Conservation (phyloP, 2,329 filamentous ascomycete genomes). For the Pezicula neosporulosa region DNA sequence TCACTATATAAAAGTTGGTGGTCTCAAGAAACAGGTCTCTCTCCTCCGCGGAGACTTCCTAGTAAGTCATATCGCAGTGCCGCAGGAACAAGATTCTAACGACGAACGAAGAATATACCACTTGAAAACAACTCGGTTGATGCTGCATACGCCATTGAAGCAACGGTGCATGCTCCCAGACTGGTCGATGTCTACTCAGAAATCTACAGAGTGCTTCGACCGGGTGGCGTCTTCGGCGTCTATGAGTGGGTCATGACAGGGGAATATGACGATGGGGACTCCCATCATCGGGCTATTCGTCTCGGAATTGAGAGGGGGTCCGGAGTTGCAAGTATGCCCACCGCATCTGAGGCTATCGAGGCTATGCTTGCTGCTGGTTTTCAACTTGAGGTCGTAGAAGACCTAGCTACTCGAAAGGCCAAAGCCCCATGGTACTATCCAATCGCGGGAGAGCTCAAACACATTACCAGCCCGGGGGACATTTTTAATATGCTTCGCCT, state of each 20-base stretch:
- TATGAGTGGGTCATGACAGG: conserved; percentile 99
- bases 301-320: conserved; percentile 96
- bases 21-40: conserved; percentile 72
- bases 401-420: conserved; percentile 73
- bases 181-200: conserved; percentile 91
- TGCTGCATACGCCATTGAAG: conserved; percentile 95
- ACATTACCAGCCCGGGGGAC: conserved; percentile 76
- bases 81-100: too few species aligned
- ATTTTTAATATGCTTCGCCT: conserved; percentile 82
- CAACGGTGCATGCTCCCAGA: conserved; percentile 88
- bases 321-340: conserved; percentile 98
- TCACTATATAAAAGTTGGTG: conserved; percentile 79
- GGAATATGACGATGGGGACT: conserved; percentile 85
- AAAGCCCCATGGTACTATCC: conserved; percentile 92
- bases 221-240: conserved; percentile 91
- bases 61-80: too few species aligned
- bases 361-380: conserved; percentile 91
- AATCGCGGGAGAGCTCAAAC: conserved; percentile 77
- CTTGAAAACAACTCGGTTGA: conserved; percentile 92
- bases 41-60: conserved; percentile 98
- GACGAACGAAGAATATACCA: conserved; percentile 70
- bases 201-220: conserved; percentile 94
- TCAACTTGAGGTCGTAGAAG: conserved; percentile 78
- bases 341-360: conserved; percentile 73
- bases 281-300: conserved; percentile 84